Base-by-base conservation (phyloP, 306 rosid genomes). In the Begonia loranthoides region DNA sequence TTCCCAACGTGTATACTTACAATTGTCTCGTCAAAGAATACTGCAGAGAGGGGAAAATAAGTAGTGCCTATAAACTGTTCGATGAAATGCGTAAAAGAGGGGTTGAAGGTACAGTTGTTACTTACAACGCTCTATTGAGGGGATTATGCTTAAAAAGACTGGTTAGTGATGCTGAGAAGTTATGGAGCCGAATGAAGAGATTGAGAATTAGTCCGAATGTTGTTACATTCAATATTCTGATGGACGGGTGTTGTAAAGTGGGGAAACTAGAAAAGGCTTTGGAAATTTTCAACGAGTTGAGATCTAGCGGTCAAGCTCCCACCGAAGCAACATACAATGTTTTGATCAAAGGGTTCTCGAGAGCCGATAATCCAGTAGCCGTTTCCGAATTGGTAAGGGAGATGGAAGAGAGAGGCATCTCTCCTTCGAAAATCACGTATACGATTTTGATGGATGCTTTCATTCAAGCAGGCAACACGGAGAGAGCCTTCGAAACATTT, bases 1-100 rank as follows among this genome's bases (percentile, higher is more conserved):
- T 63, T 55, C 88, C 77, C 0, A 79, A 63, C 58, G 19, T 64
- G 12, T 73, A 80, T 50, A 72, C 93, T 45, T 88, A 76, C 49
- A 76, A 65, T 44, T 68, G 76, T 63, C 63, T 81, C 59, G 79
- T 81, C 4, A 28, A 65, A 33, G 86, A 73, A 54, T 70, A 67
- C 40, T 81, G 93, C 50, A 68, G 55, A 9, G 68, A 64, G 17
- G 82, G 82, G 53, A 61, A 54, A 12, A 47, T 75, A 41, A 73
- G 59, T 15, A 55, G 66, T 15, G 94, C 84, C 5, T 65, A 76
- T 51, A 43, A 73, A 17, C 56, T 76, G 66, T 79, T 81, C 4
- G 73, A 73, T 21, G 96, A 88, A 88, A 84, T 88, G 88, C 68
- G 64, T 6, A 71, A 62, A 39, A 85, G 62, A 69, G 88, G 83